Percentiles rank a stretch among this genome's conserved stretches.
These are phyloP conservation scores for Gilbertella persicaria DNA, from an alignment of 371 early-diverging fungal genomes.

Conservation along the genomic window DNA sequence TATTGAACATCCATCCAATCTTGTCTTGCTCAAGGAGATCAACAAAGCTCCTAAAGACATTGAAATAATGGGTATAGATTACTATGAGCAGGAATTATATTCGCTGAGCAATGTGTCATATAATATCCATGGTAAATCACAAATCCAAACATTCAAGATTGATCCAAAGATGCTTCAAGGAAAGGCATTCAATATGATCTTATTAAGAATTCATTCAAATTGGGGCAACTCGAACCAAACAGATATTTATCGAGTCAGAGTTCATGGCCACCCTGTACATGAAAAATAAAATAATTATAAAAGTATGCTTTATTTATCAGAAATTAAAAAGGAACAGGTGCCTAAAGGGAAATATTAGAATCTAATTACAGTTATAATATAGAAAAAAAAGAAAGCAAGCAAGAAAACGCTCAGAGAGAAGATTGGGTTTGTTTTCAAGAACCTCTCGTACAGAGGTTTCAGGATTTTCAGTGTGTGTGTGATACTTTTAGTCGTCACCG, in stretches of 20 bases:
- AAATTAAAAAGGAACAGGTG: no score
- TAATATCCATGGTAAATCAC: slow-evolving; percentile 14
- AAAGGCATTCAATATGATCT: slow-evolving; percentile 23
- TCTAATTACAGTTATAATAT: background rate
- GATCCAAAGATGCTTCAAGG: no score
- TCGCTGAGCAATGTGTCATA: slow-evolving; percentile 13
- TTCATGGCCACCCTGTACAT: slow-evolving; percentile 52
- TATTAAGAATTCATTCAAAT: slow-evolving; percentile 63
- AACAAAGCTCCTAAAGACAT: slow-evolving; percentile 9
- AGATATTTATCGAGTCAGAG: slow-evolving; percentile 78
- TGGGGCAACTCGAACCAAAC: slow-evolving; percentile 78
- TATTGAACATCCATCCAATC: slow-evolving; percentile 11
- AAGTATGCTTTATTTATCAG: no score
- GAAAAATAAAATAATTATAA: no score
- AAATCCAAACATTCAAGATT: slow-evolving; percentile 37
- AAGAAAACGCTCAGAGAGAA: slow-evolving; percentile 20
- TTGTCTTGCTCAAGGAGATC: slow-evolving; percentile 1
- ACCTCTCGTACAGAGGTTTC: slow-evolving; percentile 15
- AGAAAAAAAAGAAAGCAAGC: background rate
- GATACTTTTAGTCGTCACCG: slow-evolving; percentile 24
- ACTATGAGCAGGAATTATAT: background rate
- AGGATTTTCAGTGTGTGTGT: slow-evolving; percentile 28
- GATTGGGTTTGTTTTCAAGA: slow-evolving; percentile 19
- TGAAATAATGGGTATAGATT: slow-evolving; percentile 2
- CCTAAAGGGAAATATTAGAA: no score